Conservation (phyloP, 192 early-diverging fungal genomes). For the Entomortierella beljakovae region DNA sequence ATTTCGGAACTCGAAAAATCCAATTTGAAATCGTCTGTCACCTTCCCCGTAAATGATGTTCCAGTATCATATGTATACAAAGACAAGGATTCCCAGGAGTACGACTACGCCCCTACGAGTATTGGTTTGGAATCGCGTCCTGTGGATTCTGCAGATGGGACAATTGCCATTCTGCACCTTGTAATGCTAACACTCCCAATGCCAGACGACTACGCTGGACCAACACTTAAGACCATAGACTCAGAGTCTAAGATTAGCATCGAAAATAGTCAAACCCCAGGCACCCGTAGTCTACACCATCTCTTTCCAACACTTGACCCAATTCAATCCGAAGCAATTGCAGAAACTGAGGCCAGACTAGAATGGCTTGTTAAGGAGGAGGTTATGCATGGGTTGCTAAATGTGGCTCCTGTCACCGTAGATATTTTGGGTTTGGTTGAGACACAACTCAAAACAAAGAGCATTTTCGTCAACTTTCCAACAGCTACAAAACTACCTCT, state of each 20-base stretch:
- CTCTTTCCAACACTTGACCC: constrained; percentile 44
- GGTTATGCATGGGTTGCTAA: constrained; percentile 76
- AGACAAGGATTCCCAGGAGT: constrained; percentile 29
- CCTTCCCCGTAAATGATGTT: constrained; percentile 67
- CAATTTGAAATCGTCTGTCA: constrained; percentile 31
- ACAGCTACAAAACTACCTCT: constrained; percentile 62
- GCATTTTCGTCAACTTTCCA: constrained; percentile 67
- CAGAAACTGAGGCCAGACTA: constrained; percentile 66
- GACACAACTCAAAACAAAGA: constrained; percentile 63
- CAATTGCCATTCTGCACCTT: constrained; percentile 73
- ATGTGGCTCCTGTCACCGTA: constrained; percentile 64
- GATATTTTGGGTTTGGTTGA: constrained; percentile 62
- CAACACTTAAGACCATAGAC: constrained; percentile 49
- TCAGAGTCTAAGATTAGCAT: constrained; percentile 41
- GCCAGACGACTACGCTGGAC: constrained; percentile 51
- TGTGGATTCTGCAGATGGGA: constrained; percentile 75
- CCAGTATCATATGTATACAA: constrained; percentile 72
- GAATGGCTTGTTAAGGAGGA: constrained; percentile 79
- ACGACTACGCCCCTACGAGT: constrained; percentile 68
- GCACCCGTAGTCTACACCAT: constrained; percentile 27
- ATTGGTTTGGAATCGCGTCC: constrained; percentile 74
- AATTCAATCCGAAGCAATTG: constrained; percentile 68
- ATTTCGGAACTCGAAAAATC: constrained; percentile 53
- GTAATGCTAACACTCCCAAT: constrained; percentile 72
- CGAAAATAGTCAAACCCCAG: constrained; percentile 21